Base-by-base conservation (phyloP, 257 asterid genomes). In the Solanum gandarillasii region DNA sequence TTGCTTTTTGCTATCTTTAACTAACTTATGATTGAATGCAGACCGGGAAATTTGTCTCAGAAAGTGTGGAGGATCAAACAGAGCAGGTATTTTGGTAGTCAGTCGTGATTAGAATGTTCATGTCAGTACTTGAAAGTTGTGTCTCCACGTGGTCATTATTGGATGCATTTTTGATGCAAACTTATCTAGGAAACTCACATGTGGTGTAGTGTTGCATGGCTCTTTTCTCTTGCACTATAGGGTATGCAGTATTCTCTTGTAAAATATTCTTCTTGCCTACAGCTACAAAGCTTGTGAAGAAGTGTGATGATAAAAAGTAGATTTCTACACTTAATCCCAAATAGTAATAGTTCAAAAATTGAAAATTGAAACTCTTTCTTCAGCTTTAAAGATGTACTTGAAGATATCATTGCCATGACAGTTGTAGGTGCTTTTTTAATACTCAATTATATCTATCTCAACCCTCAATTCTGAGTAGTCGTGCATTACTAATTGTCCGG, bases 21-120 rank as follows among this genome's bases (percentile, higher is more conserved):
- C 70, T 87, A 38, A 46, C 89, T 86, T 32, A 6, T 43, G 70
- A 82, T 87, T 87, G 73, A 27, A 88, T 94, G 90, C 95, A 97
- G 99, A 95, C 98, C 14, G 99, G 99, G 88, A 93, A 95, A 88
- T 95, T 97, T 86, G 94, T 95, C 88, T 96, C 99, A 0, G 99
- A 96, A n/a, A 78, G 72, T 32, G 98, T 97, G 32, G 99, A 97
- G 93, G 99, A 93, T 29, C 99, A 97, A 91, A 96, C 99, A 21
- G 99, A 96, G 93, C 99, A 96, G 99, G 99, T 95, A 93, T 32
- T 32, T 81, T 81, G 4, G 39, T 81, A 81, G 5, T 79, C 5
- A 9, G 4, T 29, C 1, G 34, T 76, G 58, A 39, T 76, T 38
- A 76, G 34, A 76, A 38, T 76, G 2, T 18, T n/a, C 21, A 76